phyloP scores from a whole-genome alignment of 495 filamentous ascomycete genomes.

The Lichenothelia convexa region DNA sequence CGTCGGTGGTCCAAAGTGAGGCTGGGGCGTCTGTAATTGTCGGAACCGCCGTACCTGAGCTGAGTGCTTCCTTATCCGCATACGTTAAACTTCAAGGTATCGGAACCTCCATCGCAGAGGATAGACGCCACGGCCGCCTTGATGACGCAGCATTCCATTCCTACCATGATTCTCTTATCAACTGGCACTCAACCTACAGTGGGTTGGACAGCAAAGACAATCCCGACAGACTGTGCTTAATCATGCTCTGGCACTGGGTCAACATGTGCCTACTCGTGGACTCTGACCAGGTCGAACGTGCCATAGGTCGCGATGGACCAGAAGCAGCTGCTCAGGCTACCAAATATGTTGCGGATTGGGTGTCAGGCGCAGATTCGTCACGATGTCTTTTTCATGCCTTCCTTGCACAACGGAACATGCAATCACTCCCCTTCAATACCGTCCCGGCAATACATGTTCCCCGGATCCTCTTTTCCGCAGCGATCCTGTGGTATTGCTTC shows the following conservation, averaged over 20 bases:
- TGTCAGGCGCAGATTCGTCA: slow-evolving; percentile 10
- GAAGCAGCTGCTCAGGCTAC: background rate
- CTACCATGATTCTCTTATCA: too few species aligned
- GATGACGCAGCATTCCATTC: too few species aligned
- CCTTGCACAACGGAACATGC: slow-evolving; percentile 12
- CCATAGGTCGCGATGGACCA: slow-evolving; percentile 16
- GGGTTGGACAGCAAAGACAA: too few species aligned
- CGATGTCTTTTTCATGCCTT: slow-evolving; percentile 17
- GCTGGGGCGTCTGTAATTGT: too few species aligned
- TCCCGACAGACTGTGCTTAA: slow-evolving; percentile 6
- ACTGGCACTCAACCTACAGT: too few species aligned
- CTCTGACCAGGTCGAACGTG: slow-evolving; percentile 18
- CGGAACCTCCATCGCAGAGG: too few species aligned
- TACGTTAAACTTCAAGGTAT: too few species aligned
- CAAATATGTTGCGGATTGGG: background rate
- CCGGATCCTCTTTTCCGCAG: slow-evolving; percentile 14
- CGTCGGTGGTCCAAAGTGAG: too few species aligned
- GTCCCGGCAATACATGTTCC: slow-evolving; percentile 21
- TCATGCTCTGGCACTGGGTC: slow-evolving; percentile 22
- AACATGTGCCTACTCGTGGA: slow-evolving; percentile 20
- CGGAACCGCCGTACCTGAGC: too few species aligned
- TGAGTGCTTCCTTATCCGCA: too few species aligned
- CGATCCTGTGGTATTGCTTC: slow-evolving; percentile 13
- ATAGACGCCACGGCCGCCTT: too few species aligned
- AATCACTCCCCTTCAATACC: slow-evolving; percentile 12